These are phyloP conservation scores for Mycena venus DNA, from an alignment of 768 basidiomycete genomes.

Conservation along the genomic window DNA sequence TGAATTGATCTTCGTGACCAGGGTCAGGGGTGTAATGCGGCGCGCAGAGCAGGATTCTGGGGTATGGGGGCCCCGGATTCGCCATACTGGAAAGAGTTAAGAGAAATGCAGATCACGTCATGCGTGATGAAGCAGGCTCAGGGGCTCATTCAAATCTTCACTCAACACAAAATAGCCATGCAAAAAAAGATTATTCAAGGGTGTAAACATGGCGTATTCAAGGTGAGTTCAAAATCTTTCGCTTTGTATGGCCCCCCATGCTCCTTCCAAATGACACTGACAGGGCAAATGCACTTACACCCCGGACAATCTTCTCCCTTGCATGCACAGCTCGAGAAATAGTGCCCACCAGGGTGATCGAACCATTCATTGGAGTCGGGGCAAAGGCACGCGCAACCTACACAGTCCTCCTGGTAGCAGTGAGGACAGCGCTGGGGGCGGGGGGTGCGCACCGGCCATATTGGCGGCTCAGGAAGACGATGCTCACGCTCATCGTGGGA, in stretches of 20 bases:
- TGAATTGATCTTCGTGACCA: neutral
- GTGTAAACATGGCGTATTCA: neutral
- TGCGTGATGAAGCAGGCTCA: too few species aligned
- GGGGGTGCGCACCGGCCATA: too few species aligned
- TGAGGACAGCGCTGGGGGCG: neutral
- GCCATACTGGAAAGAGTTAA: too few species aligned
- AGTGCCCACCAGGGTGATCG: neutral
- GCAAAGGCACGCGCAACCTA: neutral
- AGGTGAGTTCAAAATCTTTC: neutral
- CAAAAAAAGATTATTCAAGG: too few species aligned
- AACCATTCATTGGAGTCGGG: neutral
- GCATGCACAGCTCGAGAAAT: neutral
- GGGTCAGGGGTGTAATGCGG: neutral
- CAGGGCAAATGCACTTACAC: too few species aligned
- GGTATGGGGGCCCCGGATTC: neutral
- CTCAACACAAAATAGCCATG: too few species aligned
- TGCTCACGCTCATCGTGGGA: too few species aligned
- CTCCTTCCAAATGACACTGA: too few species aligned
- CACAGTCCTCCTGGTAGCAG: neutral
- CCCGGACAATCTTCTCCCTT: neutral
- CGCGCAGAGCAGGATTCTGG: neutral
- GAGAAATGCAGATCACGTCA: too few species aligned
- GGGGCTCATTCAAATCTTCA: too few species aligned
- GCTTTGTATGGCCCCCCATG: too few species aligned
- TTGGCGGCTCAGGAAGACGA: too few species aligned